Conservation (phyloP, 2,329 filamentous ascomycete species). For the Pochonia chlamydosporia region DNA sequence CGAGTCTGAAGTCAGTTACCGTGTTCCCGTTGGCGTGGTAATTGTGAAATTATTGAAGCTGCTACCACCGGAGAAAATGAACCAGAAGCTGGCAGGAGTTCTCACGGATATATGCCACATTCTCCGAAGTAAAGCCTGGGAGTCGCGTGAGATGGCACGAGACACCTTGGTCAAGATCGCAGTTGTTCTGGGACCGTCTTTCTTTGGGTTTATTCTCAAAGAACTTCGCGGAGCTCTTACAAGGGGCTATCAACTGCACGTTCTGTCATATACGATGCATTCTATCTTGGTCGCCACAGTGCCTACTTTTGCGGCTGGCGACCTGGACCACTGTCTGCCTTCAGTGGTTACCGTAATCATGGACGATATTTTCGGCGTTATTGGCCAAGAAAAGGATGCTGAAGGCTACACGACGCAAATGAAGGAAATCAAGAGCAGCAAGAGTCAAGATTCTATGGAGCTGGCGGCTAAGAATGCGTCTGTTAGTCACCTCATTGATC, state of each 20-base stretch:
- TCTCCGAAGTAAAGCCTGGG: slow-evolving; percentile 79
- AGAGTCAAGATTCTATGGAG: slow-evolving; percentile 97
- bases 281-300: slow-evolving; percentile 75
- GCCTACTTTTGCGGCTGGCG: slow-evolving; percentile 70
- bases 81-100: slow-evolving; percentile 71
- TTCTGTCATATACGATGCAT: slow-evolving; percentile 91
- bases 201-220: slow-evolving; percentile 89
- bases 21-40: slow-evolving; percentile 84
- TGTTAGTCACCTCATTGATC: slow-evolving; percentile 63
- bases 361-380: slow-evolving; percentile 93
- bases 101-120: slow-evolving; percentile 92
- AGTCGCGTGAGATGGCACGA: slow-evolving; percentile 84
- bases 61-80: slow-evolving; percentile 67
- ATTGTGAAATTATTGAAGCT: slow-evolving; percentile 82
- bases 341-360: slow-evolving; percentile 80
- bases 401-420: slow-evolving; percentile 92
- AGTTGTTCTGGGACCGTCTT: slow-evolving; percentile 70
- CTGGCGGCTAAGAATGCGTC: slow-evolving; percentile 79
- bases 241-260: slow-evolving; percentile 87
- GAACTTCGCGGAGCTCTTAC: slow-evolving; percentile 79
- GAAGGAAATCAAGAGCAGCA: slow-evolving; percentile 97
- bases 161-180: slow-evolving; percentile 84
- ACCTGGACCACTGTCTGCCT: slow-evolving; percentile 80
- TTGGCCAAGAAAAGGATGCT: slow-evolving; percentile 93
- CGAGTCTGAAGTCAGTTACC: slow-evolving; percentile 86